Base-by-base conservation (phyloP, 768 basidiomycete genomes). In the Coprinopsis marcescibilis region DNA sequence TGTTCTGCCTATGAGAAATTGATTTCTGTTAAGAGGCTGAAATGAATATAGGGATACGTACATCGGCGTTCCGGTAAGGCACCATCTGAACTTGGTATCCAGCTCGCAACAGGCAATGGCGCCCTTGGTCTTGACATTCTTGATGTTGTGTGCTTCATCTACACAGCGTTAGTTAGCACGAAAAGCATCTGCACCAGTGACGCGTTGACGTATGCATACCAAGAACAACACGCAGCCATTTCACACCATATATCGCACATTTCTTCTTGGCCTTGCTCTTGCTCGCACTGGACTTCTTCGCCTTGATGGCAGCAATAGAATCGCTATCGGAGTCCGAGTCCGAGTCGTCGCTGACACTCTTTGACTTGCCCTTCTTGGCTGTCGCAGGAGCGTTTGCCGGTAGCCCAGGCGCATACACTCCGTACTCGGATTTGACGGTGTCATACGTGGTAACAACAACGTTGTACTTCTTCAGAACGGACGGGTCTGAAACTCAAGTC, bases 131-230 rank as follows among this genome's bases (percentile, higher is more conserved):
- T 73, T 82, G 41, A 79, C 72, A 57, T 93, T 91, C 72, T 94
- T 95, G 70, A 96, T 95, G 55, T 85, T 89, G 60, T 96, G 93
- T 0, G 93, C 93, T 58, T 96, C 92, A 58, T 96, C 93, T 89
- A 43, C 29, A 6, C 2, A n/a, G 33, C 3, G 35, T 39, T 4
- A 47, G 46, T n/a, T n/a, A n/a, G n/a, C n/a, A n/a, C n/a, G n/a
- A n/a, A n/a, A n/a, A n/a, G 8, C 3, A 10, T 12, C 32, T 26
- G 7, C 44, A 36, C 17, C 44, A 45, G 24, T 24, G 30, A 4
- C 24, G 11, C 11, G 14, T 19, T 24, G 13, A 35, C 32, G 7
- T 32, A 8, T 13, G 2, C 65, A 15, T 53, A 90, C 94, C 90
- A 0, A 97, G 76, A 21, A 97, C 85, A 39, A 95, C 72, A 10